Conservation (phyloP, 441 rosid species). For the Croton setiger region DNA sequence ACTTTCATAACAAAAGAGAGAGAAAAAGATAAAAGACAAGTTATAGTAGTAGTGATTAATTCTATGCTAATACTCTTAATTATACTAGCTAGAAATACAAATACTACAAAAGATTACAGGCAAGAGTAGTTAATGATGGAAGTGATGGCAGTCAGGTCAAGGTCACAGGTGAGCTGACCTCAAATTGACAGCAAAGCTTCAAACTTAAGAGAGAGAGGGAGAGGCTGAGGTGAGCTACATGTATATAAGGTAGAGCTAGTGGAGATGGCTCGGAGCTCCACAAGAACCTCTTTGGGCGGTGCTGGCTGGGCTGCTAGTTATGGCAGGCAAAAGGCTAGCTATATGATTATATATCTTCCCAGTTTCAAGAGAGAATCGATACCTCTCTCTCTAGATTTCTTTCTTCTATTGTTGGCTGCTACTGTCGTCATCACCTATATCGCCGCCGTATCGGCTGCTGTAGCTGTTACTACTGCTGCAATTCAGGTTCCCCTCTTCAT, state of each 20-base stretch:
- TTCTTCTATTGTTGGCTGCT: background rate
- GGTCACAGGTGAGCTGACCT: constrained; percentile 2
- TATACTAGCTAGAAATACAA: background rate
- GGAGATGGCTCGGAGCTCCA: constrained; percentile 39
- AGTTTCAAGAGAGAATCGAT: constrained; percentile 12
- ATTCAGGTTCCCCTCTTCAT: constrained; percentile 2
- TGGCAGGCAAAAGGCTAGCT: background rate
- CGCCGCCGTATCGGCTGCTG: constrained; percentile 38
- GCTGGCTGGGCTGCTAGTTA: constrained; percentile 17
- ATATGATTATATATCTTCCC: constrained; percentile 10
- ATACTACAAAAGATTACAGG: background rate
- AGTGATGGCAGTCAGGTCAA: constrained; percentile 19
- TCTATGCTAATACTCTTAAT: background rate
- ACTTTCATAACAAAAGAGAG: too few species aligned
- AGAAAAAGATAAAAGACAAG: background rate
- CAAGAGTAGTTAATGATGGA: constrained; percentile 14
- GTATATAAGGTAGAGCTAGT: background rate
- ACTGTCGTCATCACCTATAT: constrained; percentile 24
- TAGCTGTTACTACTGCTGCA: constrained; percentile 7
- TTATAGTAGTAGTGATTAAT: background rate
- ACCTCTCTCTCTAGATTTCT: background rate
- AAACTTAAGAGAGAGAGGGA: background rate
- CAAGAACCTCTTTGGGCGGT: constrained; percentile 23
- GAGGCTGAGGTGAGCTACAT: background rate
- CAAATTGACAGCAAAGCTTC: background rate